Conservation (phyloP, 768 basidiomycete genomes). For the Leccinellum luteum region DNA sequence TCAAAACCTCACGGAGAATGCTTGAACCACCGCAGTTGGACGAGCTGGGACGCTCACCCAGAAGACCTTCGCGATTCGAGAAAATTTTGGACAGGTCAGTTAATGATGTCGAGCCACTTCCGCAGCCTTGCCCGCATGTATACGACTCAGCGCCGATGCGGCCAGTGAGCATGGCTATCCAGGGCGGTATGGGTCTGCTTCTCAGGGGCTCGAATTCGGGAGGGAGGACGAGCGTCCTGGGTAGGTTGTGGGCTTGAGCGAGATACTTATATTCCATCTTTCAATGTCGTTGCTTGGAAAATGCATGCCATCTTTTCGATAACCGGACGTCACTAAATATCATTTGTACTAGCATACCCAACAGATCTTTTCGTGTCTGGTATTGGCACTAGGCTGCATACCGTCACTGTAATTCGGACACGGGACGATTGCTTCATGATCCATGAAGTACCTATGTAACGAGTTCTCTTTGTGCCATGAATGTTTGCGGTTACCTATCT, state of each 20-base stretch:
- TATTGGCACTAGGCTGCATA: background rate
- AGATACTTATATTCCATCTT: background rate
- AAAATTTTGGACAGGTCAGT: slow-evolving; percentile 61
- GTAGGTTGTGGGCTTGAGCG: slow-evolving; percentile 52
- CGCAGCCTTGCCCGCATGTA: slow-evolving; percentile 77
- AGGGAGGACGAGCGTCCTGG: slow-evolving; percentile 53
- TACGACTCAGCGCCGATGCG: slow-evolving; percentile 74
- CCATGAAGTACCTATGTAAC: background rate
- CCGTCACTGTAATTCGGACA: too few species aligned
- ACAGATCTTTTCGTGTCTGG: background rate
- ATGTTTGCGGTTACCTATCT: background rate
- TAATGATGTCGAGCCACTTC: slow-evolving; percentile 44
- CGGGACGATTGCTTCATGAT: background rate
- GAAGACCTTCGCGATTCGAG: slow-evolving; percentile 73
- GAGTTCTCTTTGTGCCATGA: background rate
- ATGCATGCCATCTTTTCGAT: background rate
- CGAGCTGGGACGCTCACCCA: slow-evolving; percentile 46
- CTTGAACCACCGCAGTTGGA: slow-evolving; percentile 52
- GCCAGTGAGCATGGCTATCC: slow-evolving; percentile 71
- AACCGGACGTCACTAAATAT: background rate
- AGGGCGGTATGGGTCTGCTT: slow-evolving; percentile 67
- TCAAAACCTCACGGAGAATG: slow-evolving; percentile 52
- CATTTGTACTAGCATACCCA: background rate
- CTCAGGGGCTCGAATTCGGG: slow-evolving; percentile 37
- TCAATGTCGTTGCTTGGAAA: background rate